A percentile compares a stretch with the other conserved stretches of the same genome.
These are phyloP conservation scores for Suillus ampliporus DNA, from an alignment of 768 basidiomycete species.

Conservation along the genomic window DNA sequence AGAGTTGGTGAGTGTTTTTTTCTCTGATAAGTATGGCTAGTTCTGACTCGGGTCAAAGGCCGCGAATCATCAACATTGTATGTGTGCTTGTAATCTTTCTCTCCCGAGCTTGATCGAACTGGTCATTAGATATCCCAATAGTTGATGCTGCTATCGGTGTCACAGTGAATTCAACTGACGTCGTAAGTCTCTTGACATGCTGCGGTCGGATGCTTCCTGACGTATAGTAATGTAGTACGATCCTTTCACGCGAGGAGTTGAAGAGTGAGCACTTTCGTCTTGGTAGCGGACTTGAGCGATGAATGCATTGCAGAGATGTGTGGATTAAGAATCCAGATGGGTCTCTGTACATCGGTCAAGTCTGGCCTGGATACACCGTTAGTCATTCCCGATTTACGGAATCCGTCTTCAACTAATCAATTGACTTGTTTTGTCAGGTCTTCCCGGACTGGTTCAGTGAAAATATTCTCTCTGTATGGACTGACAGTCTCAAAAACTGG, in stretches of 20 bases:
- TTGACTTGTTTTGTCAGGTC: constrained; percentile 36
- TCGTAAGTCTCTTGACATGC: constrained; percentile 48
- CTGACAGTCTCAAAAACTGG: constrained; percentile 63
- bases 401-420: neutral
- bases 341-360: constrained; percentile 72
- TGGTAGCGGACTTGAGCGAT: neutral
- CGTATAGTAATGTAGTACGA: constrained; percentile 53
- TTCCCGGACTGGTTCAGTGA: constrained; percentile 68
- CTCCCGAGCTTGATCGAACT: neutral
- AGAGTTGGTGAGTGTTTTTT: constrained; percentile 51
- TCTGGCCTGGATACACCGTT: constrained; percentile 80
- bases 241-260: constrained; percentile 66
- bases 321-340: constrained; percentile 81
- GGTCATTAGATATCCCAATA: constrained; percentile 64
- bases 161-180: constrained; percentile 62
- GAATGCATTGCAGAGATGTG: constrained; percentile 49
- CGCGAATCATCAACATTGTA: constrained; percentile 37
- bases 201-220: neutral
- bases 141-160: constrained; percentile 67
- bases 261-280: constrained; percentile 46
- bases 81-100: neutral
- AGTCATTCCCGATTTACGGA: constrained; percentile 13
- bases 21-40: neutral
- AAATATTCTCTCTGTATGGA: constrained; percentile 64
- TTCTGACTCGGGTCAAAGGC: constrained; percentile 22